Evolutionary conservation across 805 yeast genomes (phyloP).

Genomic region (Kazachstania taianensis): DNA sequence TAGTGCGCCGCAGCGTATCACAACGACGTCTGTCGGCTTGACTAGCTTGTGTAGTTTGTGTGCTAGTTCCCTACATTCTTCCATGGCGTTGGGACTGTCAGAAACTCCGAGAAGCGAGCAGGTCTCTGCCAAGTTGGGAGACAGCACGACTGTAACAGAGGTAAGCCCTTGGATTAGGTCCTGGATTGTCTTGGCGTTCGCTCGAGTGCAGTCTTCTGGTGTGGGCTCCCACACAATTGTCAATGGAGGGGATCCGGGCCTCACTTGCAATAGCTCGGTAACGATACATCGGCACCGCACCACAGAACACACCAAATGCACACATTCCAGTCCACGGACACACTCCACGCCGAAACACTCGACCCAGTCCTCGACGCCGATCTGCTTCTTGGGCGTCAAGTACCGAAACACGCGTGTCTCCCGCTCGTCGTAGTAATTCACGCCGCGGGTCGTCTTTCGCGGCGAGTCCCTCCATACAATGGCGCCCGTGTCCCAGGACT

Average conservation of each 20-base stretch:
- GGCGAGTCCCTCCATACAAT: constrained; percentile 40
- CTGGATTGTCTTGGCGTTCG: constrained; percentile 30
- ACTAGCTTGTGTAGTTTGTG: constrained; percentile 33
- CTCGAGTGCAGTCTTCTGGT: constrained; percentile 61
- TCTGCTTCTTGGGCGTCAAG: constrained; percentile 49
- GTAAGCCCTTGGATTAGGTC: constrained; percentile 12
- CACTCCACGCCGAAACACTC: constrained; percentile 25
- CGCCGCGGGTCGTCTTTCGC: constrained; percentile 70
- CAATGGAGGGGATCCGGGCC: not conserved
- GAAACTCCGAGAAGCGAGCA: constrained; percentile 45
- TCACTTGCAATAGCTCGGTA: constrained; percentile 16
- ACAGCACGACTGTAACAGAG: constrained; percentile 28
- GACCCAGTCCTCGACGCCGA: constrained; percentile 42
- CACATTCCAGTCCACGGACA: constrained; percentile 31
- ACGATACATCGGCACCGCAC: constrained; percentile 45
- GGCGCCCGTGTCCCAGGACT: constrained; percentile 53
- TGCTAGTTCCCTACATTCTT: constrained; percentile 37
- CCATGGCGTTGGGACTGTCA: constrained; percentile 33
- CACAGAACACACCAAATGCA: constrained; percentile 71
- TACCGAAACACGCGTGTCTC: constrained; percentile 57
- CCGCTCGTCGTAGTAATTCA: constrained; percentile 58
- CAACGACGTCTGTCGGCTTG: constrained; percentile 29
- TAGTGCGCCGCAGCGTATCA: constrained; percentile 63
- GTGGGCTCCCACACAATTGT: constrained; percentile 73
- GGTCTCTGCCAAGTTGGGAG: constrained; percentile 84